Evolutionary conservation across 176 grass and related monocot species (phyloP), one percentile per base, ranked within the genome.

Genomic region (Miscanthus lutarioriparius): DNA sequence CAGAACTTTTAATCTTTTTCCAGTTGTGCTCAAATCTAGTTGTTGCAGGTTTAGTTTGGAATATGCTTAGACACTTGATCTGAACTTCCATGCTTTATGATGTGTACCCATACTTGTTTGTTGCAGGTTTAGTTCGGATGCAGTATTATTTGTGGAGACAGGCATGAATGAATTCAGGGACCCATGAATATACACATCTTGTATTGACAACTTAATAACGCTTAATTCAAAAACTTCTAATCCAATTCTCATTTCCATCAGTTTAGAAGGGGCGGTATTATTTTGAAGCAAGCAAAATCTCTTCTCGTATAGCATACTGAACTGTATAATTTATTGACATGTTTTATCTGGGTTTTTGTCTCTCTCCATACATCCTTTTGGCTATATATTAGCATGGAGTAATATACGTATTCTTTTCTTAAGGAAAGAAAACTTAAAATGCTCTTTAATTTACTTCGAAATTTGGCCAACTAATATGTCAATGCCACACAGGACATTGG

Each of bases 401-500:
- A 12, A 13, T 23, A 13, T 23, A 14, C 59, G 5, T 63, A 62
- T 25, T 63, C 4, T 14, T 63, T 28, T 27, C 0, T 27, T 74
- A 45, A 69, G 28, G 1, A 17, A 20, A 19, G 8, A 67, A 20
- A 8, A 19, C 33, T 69, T 5, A 39, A 48, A 15, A 26, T 26
- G n/a, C 12, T 27, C 25, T 23, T 41, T 14, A 27, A 27, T 2
- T 45, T 17, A 27, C 40, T 72, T 72, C 0, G 26, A 51, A 51
- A 30, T 11, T 1, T 30, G 19, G n/a, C 9, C 9, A 19, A 63
- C 81, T 38, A 65, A 48, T 67, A 84, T 83, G 89, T 75, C 33
- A 88, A 9, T 76, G 85, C 40, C 26, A 64, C 88, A 41, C 92
- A 98, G 95, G 89, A 88, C 22, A 59, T 28, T 95, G 85, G 35